phyloP scores from a whole-genome alignment of 1,284 basidiomycete genomes.

The Cutaneotrichosporon sp. region DNA sequence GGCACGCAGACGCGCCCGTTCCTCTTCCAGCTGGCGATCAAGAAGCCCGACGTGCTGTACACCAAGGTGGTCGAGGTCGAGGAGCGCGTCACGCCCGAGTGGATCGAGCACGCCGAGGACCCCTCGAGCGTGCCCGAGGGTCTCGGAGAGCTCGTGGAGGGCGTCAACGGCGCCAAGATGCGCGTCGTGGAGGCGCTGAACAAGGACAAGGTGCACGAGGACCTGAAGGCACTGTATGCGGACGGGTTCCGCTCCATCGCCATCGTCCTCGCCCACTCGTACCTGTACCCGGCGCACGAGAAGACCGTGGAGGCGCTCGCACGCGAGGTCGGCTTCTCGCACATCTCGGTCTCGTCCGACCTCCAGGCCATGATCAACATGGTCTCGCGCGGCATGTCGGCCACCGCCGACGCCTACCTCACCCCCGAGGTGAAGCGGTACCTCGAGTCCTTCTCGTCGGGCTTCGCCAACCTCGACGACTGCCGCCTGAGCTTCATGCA shows the following conservation, averaged over 20 bases:
- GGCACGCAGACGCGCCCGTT: constrained; percentile 51
- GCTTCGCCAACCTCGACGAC: constrained; percentile 66
- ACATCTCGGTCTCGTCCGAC: constrained; percentile 84
- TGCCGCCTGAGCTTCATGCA: constrained; percentile 67
- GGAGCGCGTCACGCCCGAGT: constrained; percentile 66
- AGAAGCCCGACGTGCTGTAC: constrained; percentile 54
- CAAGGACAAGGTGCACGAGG: constrained; percentile 46
- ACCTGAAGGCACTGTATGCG: constrained; percentile 69
- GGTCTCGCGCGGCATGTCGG: constrained; percentile 87
- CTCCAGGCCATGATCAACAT: constrained; percentile 91
- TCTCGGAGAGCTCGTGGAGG: constrained; percentile 2
- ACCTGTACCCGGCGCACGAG: constrained; percentile 64
- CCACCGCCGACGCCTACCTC: constrained; percentile 94
- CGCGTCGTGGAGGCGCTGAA: constrained; percentile 19
- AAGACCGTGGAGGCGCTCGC: constrained; percentile 71
- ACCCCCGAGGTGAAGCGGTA: constrained; percentile 85
- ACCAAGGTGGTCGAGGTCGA: constrained; percentile 56
- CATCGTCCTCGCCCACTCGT: constrained; percentile 84
- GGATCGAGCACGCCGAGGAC: constrained; percentile 40
- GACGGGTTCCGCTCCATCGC: constrained; percentile 81
- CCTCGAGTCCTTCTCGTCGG: constrained; percentile 87
- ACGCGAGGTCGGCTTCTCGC: constrained; percentile 72
- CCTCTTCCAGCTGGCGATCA: constrained; percentile 53
- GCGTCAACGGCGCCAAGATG: not conserved
- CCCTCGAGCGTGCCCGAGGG: not conserved